Evolutionary conservation across 2,329 filamentous ascomycete genomes (phyloP), one percentile per base, ranked within the genome.

Genomic region (Ciborinia camelliae): DNA sequence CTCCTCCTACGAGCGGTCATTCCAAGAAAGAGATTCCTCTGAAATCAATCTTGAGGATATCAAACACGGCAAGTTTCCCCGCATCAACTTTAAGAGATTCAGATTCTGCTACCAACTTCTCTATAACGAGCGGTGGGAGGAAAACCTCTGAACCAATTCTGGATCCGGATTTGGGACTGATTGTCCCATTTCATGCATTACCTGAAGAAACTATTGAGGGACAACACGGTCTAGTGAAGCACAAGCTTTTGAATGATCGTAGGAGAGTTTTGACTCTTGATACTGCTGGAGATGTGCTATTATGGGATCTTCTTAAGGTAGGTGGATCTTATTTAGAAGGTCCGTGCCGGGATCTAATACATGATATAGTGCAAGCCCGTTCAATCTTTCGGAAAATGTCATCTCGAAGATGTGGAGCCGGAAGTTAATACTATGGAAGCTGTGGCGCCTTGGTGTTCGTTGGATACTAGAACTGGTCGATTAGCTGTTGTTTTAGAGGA

Each of bases 371-470:
- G 95, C 75, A 84, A 89, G 73, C 92, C 92, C 0, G 87, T 98
- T 63, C 85, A 91, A 76, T 92, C 90, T n/a, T 99, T 95, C 76
- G 95, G 95, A 51, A 97, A 97, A 79, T 86, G 90, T 52, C 91
- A 98, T 77, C 83, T 99, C 3, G 94, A 98, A 73, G 94, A 98
- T 75, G 92, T 99, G 10, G 89, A 92, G 66, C 87, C 88, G 0
- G 84, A 92, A 73, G 85, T 97, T 63, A 97, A 97, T 74, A 97
- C 92, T 0, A 83, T 86, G 18, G 92, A 97, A 75, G 93, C 89
- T 39, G 91, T 98, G 47, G 90, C 94, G 5, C 94, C 96, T 62
- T 99, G 95, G 95, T 99, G 95, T 75, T 91, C 91, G 1, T 90
- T 98, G 62, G 92, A 99, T 73, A 93, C 94, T 26, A 89, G 94